Base-by-base conservation (phyloP, 2,329 filamentous ascomycete species). In the Monosporascus cannonballus region DNA sequence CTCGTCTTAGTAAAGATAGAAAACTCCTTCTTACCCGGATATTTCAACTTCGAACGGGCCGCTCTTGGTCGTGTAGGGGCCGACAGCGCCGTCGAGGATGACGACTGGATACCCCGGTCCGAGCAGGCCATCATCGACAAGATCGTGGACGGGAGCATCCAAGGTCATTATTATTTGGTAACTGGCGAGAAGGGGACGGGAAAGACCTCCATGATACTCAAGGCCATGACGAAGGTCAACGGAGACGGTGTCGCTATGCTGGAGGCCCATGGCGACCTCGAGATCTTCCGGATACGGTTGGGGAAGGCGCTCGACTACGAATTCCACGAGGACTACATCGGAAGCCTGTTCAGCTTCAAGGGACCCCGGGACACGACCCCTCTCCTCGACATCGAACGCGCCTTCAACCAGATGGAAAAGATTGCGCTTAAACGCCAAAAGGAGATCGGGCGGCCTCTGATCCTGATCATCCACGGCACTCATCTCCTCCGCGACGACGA, bases 361-460 rank as follows among this genome's bases (percentile, higher is more conserved):
- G 93, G 93, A 0, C 94, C 94, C 0, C 83, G 93, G 45, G 94
- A 97, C 64, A 92, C 89, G 4, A 95, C 90, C 0, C 90, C 93
- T 3, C 76, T 97, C 34, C 79, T 97, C 2, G 93, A 97, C 67
- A 96, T 97, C 57, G 93, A 97, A 67, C 85, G 93, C 27, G 93
- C 94, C 0, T 87, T 97, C 67, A 97, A 97, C 77, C 97, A 97
- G 71, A 76, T 97, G 18, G 93, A 97, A 66, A 97, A 97, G 70
- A 89, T 97, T 8, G 93, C 93, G 1, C 73, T 97, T 53, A 79
- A 77, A 61, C 80, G 87, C 47, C 78, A 90, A 47, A 75, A 79
- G 42, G 72, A 69, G 51, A 67, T 83, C 9, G 80, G 81, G 9
- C 76, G 78, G 54, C 93, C 94, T 1, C 76, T 97, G 6, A 79